Conservation (phyloP, 495 filamentous ascomycete species). For the Thozetella sp. region DNA sequence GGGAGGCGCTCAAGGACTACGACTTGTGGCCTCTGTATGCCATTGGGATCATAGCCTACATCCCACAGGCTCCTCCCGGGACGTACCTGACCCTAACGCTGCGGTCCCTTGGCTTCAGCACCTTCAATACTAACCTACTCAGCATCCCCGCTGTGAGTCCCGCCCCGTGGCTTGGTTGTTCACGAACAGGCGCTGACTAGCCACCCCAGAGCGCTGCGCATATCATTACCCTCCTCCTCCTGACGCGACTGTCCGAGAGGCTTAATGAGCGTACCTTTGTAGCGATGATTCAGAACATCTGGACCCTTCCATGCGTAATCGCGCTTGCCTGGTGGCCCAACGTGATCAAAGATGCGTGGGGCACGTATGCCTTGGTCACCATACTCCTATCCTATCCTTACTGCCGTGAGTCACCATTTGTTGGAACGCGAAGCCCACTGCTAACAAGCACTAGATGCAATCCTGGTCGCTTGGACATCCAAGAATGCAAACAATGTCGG, state of each 20-base stretch:
- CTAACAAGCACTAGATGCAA: slow-evolving; percentile 35
- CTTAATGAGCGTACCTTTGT: slow-evolving; percentile 60
- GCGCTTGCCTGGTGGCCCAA: slow-evolving; percentile 35
- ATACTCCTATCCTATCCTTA: slow-evolving; percentile 48
- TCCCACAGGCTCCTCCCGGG: slow-evolving; percentile 56
- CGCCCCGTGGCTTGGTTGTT: neutral
- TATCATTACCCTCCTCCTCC: slow-evolving; percentile 41
- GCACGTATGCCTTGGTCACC: slow-evolving; percentile 53
- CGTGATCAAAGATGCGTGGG: slow-evolving; percentile 40
- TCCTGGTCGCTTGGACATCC: slow-evolving; percentile 66
- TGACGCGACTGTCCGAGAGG: slow-evolving; percentile 61
- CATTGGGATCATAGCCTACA: slow-evolving; percentile 60
- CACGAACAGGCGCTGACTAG: slow-evolving; percentile 28
- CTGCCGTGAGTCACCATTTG: slow-evolving; percentile 7
- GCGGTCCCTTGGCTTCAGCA: slow-evolving; percentile 61
- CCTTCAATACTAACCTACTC: slow-evolving; percentile 70
- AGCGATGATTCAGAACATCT: slow-evolving; percentile 54
- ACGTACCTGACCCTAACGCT: slow-evolving; percentile 68
- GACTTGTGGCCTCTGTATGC: slow-evolving; percentile 76
- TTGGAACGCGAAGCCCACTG: neutral
- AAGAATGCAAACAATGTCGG: slow-evolving; percentile 70
- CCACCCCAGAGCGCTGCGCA: slow-evolving; percentile 48
- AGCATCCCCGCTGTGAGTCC: slow-evolving; percentile 59
- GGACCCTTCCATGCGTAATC: slow-evolving; percentile 57
- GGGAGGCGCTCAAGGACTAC: slow-evolving; percentile 64